phyloP scores from a whole-genome alignment of 2,329 filamentous ascomycete species.

The Ophiocordyceps camponoti-saundersi region DNA sequence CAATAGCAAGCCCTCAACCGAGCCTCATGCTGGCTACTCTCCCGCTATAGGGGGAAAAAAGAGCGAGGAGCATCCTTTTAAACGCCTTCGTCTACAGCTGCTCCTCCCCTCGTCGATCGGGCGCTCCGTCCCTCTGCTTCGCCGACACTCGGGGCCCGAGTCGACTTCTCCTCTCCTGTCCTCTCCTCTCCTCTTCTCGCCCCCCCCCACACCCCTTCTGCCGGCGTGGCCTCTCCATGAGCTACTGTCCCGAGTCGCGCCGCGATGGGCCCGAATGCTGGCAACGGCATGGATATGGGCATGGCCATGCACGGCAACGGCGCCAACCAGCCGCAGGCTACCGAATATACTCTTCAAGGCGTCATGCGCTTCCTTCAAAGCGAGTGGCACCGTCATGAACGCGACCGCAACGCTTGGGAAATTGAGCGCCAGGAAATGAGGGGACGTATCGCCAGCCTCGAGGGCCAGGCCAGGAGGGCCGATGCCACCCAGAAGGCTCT shows the following conservation, averaged over 20 bases:
- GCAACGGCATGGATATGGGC: constrained; percentile 30
- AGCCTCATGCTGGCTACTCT: neutral
- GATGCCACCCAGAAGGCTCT: constrained; percentile 80
- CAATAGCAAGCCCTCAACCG: neutral
- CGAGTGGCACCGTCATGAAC: constrained; percentile 97
- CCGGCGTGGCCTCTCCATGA: constrained; percentile 17
- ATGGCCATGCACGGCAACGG: constrained; percentile 27
- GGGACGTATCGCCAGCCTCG: constrained; percentile 82
- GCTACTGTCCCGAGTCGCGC: constrained; percentile 15
- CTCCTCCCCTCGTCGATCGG: neutral
- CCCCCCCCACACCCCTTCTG: neutral
- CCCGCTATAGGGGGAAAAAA: neutral
- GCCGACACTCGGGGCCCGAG: neutral
- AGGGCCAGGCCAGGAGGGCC: constrained; percentile 73
- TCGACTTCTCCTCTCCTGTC: neutral
- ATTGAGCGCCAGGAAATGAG: constrained; percentile 99
- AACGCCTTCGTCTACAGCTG: neutral
- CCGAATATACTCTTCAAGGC: constrained; percentile 49
- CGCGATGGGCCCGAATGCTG: constrained; percentile 25
- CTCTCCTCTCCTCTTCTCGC: neutral
- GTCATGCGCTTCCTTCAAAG: constrained; percentile 99
- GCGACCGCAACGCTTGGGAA: constrained; percentile 95
- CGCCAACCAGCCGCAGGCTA: constrained; percentile 36
- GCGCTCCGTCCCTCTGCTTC: neutral
- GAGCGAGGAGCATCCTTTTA: neutral